Evolutionary conservation across 2,329 filamentous ascomycete species (phyloP), one percentile per base, ranked within the genome.

Genomic region (Nigrospora sphaerica): DNA sequence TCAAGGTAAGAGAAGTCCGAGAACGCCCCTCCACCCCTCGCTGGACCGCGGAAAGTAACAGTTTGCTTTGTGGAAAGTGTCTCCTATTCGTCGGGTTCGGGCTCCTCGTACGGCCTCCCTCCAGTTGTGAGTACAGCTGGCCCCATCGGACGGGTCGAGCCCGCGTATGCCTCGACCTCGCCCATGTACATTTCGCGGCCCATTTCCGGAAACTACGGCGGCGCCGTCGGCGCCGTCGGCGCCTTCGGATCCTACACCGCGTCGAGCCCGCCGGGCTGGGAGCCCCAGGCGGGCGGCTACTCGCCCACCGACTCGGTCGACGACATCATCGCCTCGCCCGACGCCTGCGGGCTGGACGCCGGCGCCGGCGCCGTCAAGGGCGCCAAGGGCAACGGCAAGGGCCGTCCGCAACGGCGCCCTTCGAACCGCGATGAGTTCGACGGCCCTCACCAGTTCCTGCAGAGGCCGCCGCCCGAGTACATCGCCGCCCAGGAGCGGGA

Each of bases 381-480:
- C 51, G 63, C 66, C 48, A 78, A 75, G 56, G 60, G 63, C 37
- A 66, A 64, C 42, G 67, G 69, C 43, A 78, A 78, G 57, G 64
- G 67, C 44, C 70, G 74, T 36, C 69, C 77, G 14, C 83, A 87
- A 60, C 77, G 86, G 56, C 78, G 85, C 31, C 81, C 86, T 23
- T 88, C 85, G 37, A 91, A 91, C 69, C 78, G 88, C 50, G 88
- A 95, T 71, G 88, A 93, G 66, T 95, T 95, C 66, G 88, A 93
- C 66, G 88, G 88, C 3, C 88, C 88, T 10, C 86, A 90, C 56
- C 88, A 95, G 63, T 84, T 90, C 54, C 73, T 95, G 53, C 82
- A 87, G 52, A 79, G 82, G 39, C 88, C 87, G 35, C 75, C 83
- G 18, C 75, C 83, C 46, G 81, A 84, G 52, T 82, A 85, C 57